phyloP scores from a whole-genome alignment of 2,329 filamentous ascomycete species.

The Furcasterigmium furcatum region DNA sequence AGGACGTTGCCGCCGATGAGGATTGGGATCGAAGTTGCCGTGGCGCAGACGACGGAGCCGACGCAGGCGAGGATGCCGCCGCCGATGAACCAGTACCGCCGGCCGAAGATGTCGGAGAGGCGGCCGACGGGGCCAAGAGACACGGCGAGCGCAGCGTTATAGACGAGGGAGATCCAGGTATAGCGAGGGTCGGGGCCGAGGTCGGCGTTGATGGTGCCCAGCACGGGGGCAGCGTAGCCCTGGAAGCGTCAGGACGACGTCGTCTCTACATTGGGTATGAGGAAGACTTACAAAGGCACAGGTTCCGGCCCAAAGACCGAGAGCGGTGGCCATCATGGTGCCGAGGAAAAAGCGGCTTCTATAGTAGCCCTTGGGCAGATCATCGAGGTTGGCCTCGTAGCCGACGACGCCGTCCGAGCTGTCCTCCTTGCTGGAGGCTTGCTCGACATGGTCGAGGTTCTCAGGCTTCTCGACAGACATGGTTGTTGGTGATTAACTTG shows the following conservation, averaged over 20 bases:
- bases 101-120: slow-evolving; percentile 33
- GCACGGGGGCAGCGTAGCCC: background rate
- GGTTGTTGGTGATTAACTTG: no score
- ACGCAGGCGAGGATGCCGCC: slow-evolving; percentile 30
- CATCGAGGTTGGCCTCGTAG: background rate
- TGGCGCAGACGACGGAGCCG: slow-evolving; percentile 29
- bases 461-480: no score
- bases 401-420: background rate
- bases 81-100: slow-evolving; percentile 35
- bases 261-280: no score
- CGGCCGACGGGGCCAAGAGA: slow-evolving; percentile 21
- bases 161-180: slow-evolving; percentile 15
- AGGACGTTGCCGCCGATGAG: slow-evolving; percentile 13
- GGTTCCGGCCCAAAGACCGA: slow-evolving; percentile 4
- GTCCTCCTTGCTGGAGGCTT: no score
- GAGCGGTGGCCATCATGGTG: slow-evolving; percentile 3
- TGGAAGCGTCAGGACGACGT: no score
- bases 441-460: no score
- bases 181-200: slow-evolving; percentile 31
- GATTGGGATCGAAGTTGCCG: slow-evolving; percentile 5
- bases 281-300: slow-evolving; percentile 1
- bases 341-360: slow-evolving; percentile 7
- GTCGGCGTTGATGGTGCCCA: slow-evolving; percentile 28
- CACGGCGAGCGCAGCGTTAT: slow-evolving; percentile 19
- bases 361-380: slow-evolving; percentile 5